Evolutionary conservation across 768 basidiomycete species (phyloP).

Genomic region (Sarcodon aspratus): DNA sequence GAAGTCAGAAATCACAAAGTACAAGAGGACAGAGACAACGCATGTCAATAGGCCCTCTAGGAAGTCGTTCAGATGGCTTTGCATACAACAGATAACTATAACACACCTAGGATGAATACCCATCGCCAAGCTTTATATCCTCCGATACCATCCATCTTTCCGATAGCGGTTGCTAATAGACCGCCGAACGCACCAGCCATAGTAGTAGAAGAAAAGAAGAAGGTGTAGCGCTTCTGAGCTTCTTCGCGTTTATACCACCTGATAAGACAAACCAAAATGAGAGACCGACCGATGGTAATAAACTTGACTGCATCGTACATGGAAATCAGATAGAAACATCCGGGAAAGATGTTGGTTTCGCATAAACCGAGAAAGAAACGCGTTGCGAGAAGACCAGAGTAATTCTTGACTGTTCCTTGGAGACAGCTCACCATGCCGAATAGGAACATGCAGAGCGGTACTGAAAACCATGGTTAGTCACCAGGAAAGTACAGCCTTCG

Average conservation of each 20-base stretch:
- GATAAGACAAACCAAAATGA: neutral
- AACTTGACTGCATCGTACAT: neutral
- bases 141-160: constrained; percentile 1
- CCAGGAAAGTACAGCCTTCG: neutral
- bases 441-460: neutral
- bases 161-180: constrained; percentile 2
- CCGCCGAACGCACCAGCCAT: constrained; percentile 16
- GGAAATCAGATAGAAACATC: constrained; percentile 11
- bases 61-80: neutral
- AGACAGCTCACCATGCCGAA: neutral
- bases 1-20: constrained; percentile 23
- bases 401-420: constrained; percentile 9
- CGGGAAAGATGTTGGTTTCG: constrained; percentile 10
- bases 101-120: constrained; percentile 4
- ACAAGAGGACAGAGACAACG: constrained; percentile 19
- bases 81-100: neutral
- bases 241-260: constrained; percentile 16
- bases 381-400: constrained; percentile 18
- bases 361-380: constrained; percentile 16
- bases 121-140: constrained; percentile 1
- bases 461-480: neutral
- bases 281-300: neutral
- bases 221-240: constrained; percentile 12
- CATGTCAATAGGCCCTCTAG: constrained; percentile 25
- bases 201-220: constrained; percentile 27